Evolutionary conservation across 2,329 filamentous ascomycete genomes (phyloP).

Genomic region (Calonectria pauciramosa): DNA sequence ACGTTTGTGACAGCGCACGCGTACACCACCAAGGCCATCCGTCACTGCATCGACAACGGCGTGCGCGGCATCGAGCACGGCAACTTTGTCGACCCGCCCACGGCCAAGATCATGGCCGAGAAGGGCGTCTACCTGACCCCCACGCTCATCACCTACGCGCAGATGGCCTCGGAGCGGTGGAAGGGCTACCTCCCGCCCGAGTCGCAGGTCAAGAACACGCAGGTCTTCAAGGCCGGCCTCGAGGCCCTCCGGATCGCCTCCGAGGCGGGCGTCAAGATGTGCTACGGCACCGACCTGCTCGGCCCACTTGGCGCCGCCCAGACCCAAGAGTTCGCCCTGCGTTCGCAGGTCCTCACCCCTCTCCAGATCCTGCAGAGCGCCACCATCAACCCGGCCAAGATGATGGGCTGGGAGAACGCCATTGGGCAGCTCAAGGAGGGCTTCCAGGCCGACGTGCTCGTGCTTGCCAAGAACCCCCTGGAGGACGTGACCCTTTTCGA

Average conservation of each 20-base stretch:
- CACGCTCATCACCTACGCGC: constrained; percentile 65
- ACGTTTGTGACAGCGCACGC: constrained; percentile 71
- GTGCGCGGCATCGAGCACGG: constrained; percentile 66
- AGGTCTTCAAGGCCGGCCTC: constrained; percentile 63
- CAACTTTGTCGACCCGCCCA: constrained; percentile 56
- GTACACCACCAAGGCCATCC: constrained; percentile 67
- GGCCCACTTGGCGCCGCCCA: constrained; percentile 48
- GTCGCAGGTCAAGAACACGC: constrained; percentile 61
- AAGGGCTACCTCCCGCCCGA: constrained; percentile 58
- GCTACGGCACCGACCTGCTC: constrained; percentile 61
- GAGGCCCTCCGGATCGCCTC: constrained; percentile 61
- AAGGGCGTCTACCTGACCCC: constrained; percentile 64
- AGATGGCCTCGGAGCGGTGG: constrained; percentile 59
- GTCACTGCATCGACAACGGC: constrained; percentile 56
- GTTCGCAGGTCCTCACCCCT: constrained; percentile 37
- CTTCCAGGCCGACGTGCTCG: constrained; percentile 64
- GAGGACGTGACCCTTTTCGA: constrained; percentile 67
- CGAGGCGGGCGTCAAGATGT: constrained; percentile 66
- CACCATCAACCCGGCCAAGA: constrained; percentile 62
- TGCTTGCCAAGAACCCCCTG: constrained; percentile 65
- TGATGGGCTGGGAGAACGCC: constrained; percentile 59
- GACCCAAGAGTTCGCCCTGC: constrained; percentile 48
- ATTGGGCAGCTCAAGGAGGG: constrained; percentile 65
- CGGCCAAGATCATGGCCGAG: constrained; percentile 63
- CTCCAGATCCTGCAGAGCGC: constrained; percentile 44